Percentiles rank a stretch among this genome's conserved stretches.
Conservation (phyloP, 441 rosid genomes). For the Gossypium trilobum region DNA sequence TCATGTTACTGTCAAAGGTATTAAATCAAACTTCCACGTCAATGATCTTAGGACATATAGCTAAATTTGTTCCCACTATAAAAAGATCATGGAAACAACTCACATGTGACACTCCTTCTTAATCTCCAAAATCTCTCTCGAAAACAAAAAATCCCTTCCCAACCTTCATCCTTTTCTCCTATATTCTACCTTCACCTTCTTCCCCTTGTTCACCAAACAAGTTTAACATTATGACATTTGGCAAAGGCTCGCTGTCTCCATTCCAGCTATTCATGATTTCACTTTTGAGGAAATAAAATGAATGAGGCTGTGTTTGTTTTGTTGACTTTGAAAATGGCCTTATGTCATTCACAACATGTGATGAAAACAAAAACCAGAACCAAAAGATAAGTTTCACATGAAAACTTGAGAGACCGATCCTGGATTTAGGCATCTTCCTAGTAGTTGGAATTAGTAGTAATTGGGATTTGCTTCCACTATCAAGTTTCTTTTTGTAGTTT, state of each 20-base stretch:
- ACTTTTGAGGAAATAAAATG: neutral
- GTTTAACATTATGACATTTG: neutral
- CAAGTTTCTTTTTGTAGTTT: too few species aligned
- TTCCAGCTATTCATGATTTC: conserved; percentile 11
- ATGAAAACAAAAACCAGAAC: neutral
- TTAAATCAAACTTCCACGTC: too few species aligned
- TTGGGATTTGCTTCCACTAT: neutral
- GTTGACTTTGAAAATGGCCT: neutral
- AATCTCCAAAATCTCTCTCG: too few species aligned
- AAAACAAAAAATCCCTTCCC: too few species aligned
- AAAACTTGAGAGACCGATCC: neutral
- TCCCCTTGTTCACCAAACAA: too few species aligned
- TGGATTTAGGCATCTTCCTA: neutral
- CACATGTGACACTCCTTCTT: too few species aligned
- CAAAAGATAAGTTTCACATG: neutral
- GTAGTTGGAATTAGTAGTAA: neutral
- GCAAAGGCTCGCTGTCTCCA: neutral
- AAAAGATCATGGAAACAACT: too few species aligned
- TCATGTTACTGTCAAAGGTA: too few species aligned
- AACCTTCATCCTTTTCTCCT: too few species aligned
- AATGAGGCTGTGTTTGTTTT: neutral
- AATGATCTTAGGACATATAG: too few species aligned
- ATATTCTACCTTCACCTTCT: too few species aligned
- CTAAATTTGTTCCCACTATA: too few species aligned
- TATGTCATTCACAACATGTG: conserved; percentile 4